phyloP scores from a whole-genome alignment of 305 asterid species.

The Fraxinus latifolia region DNA sequence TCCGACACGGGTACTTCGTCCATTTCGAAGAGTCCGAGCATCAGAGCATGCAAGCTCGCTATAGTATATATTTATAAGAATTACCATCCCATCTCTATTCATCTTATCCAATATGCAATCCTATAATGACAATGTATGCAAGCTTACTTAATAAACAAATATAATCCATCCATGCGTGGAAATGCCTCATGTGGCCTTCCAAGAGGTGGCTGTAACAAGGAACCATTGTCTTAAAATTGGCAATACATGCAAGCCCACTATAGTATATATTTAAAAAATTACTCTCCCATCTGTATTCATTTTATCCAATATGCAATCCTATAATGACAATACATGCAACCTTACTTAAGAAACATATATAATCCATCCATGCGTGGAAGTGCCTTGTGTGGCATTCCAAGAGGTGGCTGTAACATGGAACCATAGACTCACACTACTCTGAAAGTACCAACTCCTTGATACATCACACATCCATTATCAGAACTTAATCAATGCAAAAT shows the following conservation, averaged over 20 bases:
- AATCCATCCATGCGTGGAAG: not conserved
- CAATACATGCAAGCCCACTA: not conserved
- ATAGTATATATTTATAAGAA: not conserved
- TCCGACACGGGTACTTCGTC: too few species aligned
- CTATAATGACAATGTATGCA: not conserved
- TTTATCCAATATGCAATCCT: not conserved
- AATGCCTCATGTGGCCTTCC: not conserved
- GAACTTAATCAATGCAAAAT: not conserved
- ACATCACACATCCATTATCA: slow-evolving; percentile 6
- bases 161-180: not conserved
- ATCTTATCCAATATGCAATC: not conserved
- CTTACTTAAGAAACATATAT: slow-evolving; percentile 11
- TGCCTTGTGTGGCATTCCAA: not conserved
- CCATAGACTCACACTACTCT: not conserved
- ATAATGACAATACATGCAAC: not conserved
- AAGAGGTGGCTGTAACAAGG: not conserved
- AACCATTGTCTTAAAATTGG: not conserved
- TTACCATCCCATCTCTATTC: not conserved
- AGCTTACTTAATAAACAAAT: slow-evolving; percentile 6
- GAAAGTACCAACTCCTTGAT: slow-evolving; percentile 4
- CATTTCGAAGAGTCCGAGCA: too few species aligned
- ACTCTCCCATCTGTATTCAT: not conserved
- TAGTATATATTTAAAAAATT: not conserved
- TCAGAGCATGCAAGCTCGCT: not conserved
- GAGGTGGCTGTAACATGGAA: not conserved